Base-by-base conservation (phyloP, 129 eudicot genomes). In the Dittrichia graveolens region DNA sequence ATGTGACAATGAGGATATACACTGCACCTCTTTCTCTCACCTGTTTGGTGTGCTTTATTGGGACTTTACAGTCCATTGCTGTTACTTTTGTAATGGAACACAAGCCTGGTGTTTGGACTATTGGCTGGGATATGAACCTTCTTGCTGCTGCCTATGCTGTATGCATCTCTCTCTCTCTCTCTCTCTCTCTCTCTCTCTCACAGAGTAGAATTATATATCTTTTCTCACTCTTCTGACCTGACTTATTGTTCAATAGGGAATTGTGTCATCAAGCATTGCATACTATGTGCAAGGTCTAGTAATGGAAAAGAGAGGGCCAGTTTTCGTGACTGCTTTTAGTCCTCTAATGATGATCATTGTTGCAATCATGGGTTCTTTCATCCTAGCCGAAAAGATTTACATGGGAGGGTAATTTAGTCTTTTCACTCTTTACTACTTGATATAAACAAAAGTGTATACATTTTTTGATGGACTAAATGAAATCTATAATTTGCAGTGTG, bases 141-240 rank as follows among this genome's bases (percentile, higher is more conserved):
- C 85, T 94, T 24, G 96, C 98, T 71, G 98, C 98, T 78, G 98
- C 98, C 82, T 94, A 94, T 84, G 98, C 98, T 69, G 98, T 94
- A 87, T 67, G 76, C 47, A 74, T 74, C 53, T 49, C 47, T 13
- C 37, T 70, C 65, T 69, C 75, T 67, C 54, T 58, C 59, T 55
- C 63, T 48, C 45, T 46, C 60, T 73, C 38, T n/a, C n/a, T n/a
- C n/a, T n/a, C n/a, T n/a, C n/a, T n/a, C n/a, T n/a, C n/a, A n/a
- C n/a, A n/a, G n/a, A n/a, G n/a, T n/a, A n/a, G n/a, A n/a, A n/a
- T n/a, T n/a, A n/a, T n/a, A n/a, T n/a, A n/a, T n/a, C n/a, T n/a
- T n/a, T 55, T 55, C 52, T 72, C 62, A 50, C 62, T 46, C 56
- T 54, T 60, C 44, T 19, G 52, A 71, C 72, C 48, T 71, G 31